Conservation (phyloP, 2,329 filamentous ascomycete genomes). For the Penicillium sp. region DNA sequence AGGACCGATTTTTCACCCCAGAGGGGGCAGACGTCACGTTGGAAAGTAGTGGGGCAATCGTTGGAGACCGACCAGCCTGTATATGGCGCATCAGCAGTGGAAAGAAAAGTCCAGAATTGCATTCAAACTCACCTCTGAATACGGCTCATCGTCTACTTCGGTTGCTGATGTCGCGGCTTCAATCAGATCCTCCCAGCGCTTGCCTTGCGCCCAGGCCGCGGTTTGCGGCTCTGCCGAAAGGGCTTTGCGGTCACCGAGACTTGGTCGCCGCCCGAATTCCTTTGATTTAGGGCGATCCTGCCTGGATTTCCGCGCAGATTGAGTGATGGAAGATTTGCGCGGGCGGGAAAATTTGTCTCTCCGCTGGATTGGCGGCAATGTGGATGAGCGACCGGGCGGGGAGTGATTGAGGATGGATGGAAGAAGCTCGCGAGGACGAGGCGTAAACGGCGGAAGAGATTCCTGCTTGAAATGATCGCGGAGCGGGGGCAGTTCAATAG, state of each 20-base stretch:
- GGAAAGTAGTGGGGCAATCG: slow-evolving; percentile 33
- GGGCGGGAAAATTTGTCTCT: slow-evolving; percentile 62
- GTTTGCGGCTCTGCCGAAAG: slow-evolving; percentile 75
- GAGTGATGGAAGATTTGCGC: slow-evolving; percentile 77
- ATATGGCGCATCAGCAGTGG: slow-evolving; percentile 37
- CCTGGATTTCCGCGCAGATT: slow-evolving; percentile 63
- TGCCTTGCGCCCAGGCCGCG: slow-evolving; percentile 63
- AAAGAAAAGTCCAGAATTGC: slow-evolving; percentile 24
- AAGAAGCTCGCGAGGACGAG: slow-evolving; percentile 62
- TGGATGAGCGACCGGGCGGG: slow-evolving; percentile 77
- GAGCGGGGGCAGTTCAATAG: slow-evolving; percentile 65
- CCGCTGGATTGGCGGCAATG: slow-evolving; percentile 72
- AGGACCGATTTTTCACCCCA: slow-evolving; percentile 46
- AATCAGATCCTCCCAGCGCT: slow-evolving; percentile 92
- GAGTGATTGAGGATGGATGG: slow-evolving; percentile 72
- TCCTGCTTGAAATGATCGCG: slow-evolving; percentile 63
- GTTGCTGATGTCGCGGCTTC: slow-evolving; percentile 88
- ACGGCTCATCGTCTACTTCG: slow-evolving; percentile 74
- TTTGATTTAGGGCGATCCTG: slow-evolving; percentile 75
- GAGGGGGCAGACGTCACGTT: slow-evolving; percentile 34
- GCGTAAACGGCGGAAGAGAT: slow-evolving; percentile 55
- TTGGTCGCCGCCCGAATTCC: slow-evolving; percentile 62
- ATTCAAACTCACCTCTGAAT: slow-evolving; percentile 61
- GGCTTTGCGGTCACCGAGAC: slow-evolving; percentile 69
- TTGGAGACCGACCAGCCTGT: slow-evolving; percentile 35